These are phyloP conservation scores for Crassisporium funariophilum DNA, from an alignment of 768 basidiomycete species.

Conservation along the genomic window DNA sequence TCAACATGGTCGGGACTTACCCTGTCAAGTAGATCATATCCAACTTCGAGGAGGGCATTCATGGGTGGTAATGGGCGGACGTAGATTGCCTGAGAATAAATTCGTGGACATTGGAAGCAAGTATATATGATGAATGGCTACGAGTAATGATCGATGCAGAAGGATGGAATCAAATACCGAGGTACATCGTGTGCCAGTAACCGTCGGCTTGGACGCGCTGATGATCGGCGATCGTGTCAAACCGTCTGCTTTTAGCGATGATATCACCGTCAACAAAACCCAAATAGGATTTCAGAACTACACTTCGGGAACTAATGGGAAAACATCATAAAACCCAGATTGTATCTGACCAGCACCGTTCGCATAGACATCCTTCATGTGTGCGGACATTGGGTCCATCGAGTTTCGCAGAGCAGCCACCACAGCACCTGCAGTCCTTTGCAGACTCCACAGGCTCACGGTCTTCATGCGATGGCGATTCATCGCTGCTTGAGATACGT, in stretches of 20 bases:
- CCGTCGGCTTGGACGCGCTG: slow-evolving; percentile 6
- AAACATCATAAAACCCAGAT: slow-evolving; percentile 19
- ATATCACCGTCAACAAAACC: not conserved
- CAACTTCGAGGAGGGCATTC: slow-evolving; percentile 25
- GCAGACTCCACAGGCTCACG: slow-evolving; percentile 93
- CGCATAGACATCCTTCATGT: slow-evolving; percentile 47
- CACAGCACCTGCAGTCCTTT: slow-evolving; percentile 89
- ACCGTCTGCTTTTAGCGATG: no score
- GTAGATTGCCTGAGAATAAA: no score
- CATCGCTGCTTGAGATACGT: slow-evolving; percentile 89
- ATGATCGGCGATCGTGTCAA: slow-evolving; percentile 16
- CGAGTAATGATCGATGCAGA: no score
- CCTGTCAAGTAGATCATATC: slow-evolving; percentile 35
- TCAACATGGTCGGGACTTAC: slow-evolving; percentile 5
- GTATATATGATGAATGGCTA: no score
- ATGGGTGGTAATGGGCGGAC: no score
- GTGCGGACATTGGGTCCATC: slow-evolving; percentile 66
- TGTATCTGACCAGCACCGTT: slow-evolving; percentile 29
- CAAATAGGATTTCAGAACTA: slow-evolving; percentile 7
- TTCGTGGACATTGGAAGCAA: no score
- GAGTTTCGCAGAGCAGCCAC: slow-evolving; percentile 75
- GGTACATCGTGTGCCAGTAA: slow-evolving; percentile 2
- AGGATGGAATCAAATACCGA: no score
- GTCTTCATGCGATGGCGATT: slow-evolving; percentile 83
- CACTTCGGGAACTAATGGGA: slow-evolving; percentile 22